phyloP scores from a whole-genome alignment of 2,329 filamentous ascomycete species.

The Diaporthe longicolla region DNA sequence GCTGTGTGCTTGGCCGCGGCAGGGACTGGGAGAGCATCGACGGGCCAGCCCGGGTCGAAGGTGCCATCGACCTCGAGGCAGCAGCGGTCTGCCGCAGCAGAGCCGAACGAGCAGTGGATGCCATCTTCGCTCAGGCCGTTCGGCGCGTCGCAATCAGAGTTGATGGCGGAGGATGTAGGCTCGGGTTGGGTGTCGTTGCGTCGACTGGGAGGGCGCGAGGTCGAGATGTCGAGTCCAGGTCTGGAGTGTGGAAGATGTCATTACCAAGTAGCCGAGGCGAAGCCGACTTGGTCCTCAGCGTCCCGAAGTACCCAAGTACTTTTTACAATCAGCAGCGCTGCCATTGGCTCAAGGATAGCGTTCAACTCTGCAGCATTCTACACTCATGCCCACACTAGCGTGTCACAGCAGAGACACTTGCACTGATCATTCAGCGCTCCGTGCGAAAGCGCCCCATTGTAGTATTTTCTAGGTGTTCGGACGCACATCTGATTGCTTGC shows the following conservation, averaged over 20 bases:
- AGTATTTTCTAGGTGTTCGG: too few relatives aligned
- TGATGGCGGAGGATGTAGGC: conserved; percentile 2
- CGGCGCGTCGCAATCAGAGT: conserved; percentile 6
- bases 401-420: not conserved
- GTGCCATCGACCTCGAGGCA: conserved; percentile 54
- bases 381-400: too few relatives aligned
- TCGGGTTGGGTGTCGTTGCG: conserved; percentile 43
- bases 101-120: conserved; percentile 68
- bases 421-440: not conserved
- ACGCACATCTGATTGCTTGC: too few relatives aligned
- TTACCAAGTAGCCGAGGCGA: conserved; percentile 46
- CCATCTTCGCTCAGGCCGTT: conserved; percentile 58
- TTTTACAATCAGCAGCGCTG: conserved; percentile 54
- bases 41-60: conserved; percentile 43
- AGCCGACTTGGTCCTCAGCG: conserved; percentile 54
- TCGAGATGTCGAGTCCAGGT: conserved; percentile 31
- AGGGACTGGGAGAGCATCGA: conserved; percentile 43
- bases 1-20: conserved; percentile 46
- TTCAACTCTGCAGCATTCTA: not conserved
- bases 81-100: conserved; percentile 67
- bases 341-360: conserved; percentile 58
- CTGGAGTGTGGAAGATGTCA: conserved; percentile 39
- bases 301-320: conserved; percentile 53
- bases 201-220: conserved; percentile 22
- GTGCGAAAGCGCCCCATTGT: not conserved